These are phyloP conservation scores for Arachis stenosperma DNA, from an alignment of 306 rosid species.

Conservation along the genomic window DNA sequence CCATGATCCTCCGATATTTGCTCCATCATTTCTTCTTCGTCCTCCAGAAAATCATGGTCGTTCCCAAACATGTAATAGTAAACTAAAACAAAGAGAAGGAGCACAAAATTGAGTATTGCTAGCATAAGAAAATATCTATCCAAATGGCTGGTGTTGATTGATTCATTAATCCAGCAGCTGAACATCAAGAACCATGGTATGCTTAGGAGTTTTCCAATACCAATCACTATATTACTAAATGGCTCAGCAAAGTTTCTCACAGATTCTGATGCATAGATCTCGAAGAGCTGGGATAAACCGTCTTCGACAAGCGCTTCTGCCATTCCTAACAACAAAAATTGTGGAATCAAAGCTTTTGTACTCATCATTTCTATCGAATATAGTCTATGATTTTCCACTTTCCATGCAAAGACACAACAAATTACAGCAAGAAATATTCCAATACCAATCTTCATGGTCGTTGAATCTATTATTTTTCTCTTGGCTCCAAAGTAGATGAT, in stretches of 20 bases:
- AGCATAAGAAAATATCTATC: not conserved
- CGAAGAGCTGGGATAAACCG: not conserved
- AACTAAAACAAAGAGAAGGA: not conserved
- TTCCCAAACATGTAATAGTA: not conserved
- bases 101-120: not conserved
- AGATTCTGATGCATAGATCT: not conserved
- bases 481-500: too few species aligned
- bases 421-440: slow-evolving; percentile 24
- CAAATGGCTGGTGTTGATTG: not conserved
- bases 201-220: not conserved
- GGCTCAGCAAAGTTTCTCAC: not conserved
- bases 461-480: too few species aligned
- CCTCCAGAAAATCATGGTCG: not conserved
- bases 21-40: not conserved
- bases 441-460: not conserved
- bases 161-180: not conserved
- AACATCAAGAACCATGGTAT: not conserved
- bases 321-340: not conserved
- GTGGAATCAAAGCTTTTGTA: not conserved
- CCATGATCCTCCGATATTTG: too few species aligned
- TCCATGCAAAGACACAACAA: not conserved
- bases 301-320: not conserved
- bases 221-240: not conserved
- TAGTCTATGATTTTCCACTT: not conserved
- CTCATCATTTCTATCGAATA: not conserved